Percentiles rank a stretch among this genome's conserved stretches.
Conservation (phyloP, 768 basidiomycete genomes). For the Hericium alpestre region DNA sequence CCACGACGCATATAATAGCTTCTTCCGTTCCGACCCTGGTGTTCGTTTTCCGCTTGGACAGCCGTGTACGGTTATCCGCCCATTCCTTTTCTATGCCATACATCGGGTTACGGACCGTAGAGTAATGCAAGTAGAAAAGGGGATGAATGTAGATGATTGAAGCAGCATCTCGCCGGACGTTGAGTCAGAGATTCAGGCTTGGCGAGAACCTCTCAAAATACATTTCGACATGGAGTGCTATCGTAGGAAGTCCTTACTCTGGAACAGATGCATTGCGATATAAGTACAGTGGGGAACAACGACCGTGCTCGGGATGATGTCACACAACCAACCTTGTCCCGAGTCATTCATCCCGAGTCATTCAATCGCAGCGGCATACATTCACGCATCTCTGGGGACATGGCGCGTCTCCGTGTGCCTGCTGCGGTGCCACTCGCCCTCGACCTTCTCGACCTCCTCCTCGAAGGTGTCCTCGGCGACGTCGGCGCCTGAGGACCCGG, state of each 20-base stretch:
- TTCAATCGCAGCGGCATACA: neutral
- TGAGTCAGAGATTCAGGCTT: neutral
- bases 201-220: neutral
- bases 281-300: neutral
- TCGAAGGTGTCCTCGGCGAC: slow-evolving; percentile 11
- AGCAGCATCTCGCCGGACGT: neutral
- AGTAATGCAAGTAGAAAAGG: neutral
- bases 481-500: neutral
- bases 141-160: neutral
- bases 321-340: too few species aligned
- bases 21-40: neutral
- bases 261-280: neutral
- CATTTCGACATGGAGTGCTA: neutral
- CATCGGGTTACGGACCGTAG: neutral
- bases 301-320: too few species aligned
- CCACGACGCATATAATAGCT: too few species aligned
- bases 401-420: neutral
- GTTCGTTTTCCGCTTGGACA: neutral
- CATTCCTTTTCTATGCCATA: neutral
- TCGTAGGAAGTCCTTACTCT: too few species aligned
- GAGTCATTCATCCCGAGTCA: too few species aligned
- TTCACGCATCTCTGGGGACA: neutral
- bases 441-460: slow-evolving; percentile 12
- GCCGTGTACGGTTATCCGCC: neutral
- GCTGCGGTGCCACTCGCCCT: slow-evolving; percentile 9